A percentile compares a stretch with the other conserved stretches of the same genome.
phyloP scores from a whole-genome alignment of 139 green algal genomes.

The Eudorina sp. region DNA sequence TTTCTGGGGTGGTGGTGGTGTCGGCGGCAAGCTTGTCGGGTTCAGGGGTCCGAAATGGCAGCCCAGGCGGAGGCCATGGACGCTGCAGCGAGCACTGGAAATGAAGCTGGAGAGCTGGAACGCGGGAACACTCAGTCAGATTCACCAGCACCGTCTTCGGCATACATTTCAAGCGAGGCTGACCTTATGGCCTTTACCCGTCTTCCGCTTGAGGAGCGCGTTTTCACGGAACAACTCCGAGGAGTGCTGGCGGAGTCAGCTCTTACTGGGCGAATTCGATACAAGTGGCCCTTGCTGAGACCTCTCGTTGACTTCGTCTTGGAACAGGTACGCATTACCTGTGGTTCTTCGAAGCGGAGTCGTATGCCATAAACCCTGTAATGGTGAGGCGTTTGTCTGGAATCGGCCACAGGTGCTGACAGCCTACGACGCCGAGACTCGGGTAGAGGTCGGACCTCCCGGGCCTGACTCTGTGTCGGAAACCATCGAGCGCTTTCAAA shows the following conservation, averaged over 20 bases:
- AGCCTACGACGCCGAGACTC: conserved; percentile 44
- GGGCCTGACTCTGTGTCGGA: conserved; percentile 54
- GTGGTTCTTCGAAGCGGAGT: background rate
- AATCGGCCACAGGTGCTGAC: conserved; percentile 37
- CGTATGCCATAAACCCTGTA: background rate
- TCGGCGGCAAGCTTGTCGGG: conserved; percentile 9
- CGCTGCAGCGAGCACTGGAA: background rate
- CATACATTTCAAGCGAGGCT: conserved; percentile 48
- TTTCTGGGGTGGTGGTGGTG: background rate
- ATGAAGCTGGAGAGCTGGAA: background rate
- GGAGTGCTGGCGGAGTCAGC: conserved; percentile 74
- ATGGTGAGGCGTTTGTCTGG: background rate
- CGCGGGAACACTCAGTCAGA: background rate
- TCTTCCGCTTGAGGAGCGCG: conserved; percentile 39
- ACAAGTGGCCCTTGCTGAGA: conserved; percentile 68
- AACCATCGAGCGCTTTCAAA: conserved; percentile 56
- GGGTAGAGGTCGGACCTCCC: conserved; percentile 62
- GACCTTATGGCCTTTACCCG: conserved; percentile 50
- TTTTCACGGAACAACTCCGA: conserved; percentile 53
- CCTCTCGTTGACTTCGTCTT: conserved; percentile 70
- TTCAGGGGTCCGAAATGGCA: background rate
- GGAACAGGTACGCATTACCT: conserved; percentile 52
- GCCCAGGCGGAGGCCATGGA: conserved; percentile 22
- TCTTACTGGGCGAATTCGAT: conserved; percentile 64
- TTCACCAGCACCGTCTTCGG: background rate